Base-by-base conservation (phyloP, 129 eudicot genomes). In the Flaveria robusta region DNA sequence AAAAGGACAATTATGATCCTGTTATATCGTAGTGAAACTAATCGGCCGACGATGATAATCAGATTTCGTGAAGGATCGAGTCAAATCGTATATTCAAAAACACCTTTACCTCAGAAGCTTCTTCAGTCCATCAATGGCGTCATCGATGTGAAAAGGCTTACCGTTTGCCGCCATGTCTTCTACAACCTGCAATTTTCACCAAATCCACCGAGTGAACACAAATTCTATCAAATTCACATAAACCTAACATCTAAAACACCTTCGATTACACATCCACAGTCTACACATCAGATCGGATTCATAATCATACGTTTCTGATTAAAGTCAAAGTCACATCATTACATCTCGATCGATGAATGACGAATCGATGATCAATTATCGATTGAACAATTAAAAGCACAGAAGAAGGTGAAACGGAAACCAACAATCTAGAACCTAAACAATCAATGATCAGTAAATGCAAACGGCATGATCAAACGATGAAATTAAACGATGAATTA, bases 111-210 rank as follows among this genome's bases (percentile, higher is more conserved):
- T 90, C 27, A 93, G 87, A 77, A 93, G 98, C 90, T 90, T 93
- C 80, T 84, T 74, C 43, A 93, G 74, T 70, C 88, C 91, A 58
- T 86, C 85, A 82, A 93, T 93, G 88, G 97, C 98, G 82, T 90
- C 97, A 78, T 93, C 98, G 58, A 70, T 29, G 39, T 56, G 79
- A 66, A 72, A 75, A 84, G 43, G 68, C 5, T 29, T 29, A 4
- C 88, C 73, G 41, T 70, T 85, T 15, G 77, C 68, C 11, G 82
- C 90, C 97, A 90, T 90, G 19, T 86, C 87, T 58, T 87, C 93
- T 63, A 8, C 82, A 54, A 82, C 87, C 98, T 93, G 85, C 50
- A 68, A 74, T 42, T 68, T 45, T 51, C 65, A 14, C 79, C 2
- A 68, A 79, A 70, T 70, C 62, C 68, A 66, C 19, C 12, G 7